Conservation (phyloP, 495 filamentous ascomycete species). For the Lichina pygmaea region DNA sequence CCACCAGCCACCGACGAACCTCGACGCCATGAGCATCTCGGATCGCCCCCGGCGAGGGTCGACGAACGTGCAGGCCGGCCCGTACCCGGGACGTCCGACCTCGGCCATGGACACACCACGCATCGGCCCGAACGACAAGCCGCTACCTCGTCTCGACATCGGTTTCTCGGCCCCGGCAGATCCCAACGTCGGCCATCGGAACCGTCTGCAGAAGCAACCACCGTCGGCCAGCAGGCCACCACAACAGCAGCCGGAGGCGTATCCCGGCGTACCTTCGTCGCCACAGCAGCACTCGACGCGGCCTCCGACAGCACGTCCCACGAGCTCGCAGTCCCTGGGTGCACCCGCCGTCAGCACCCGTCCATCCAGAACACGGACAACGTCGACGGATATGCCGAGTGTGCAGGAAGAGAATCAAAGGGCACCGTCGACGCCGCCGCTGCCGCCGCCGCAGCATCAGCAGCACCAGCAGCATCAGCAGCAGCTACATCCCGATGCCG, state of each 20-base stretch:
- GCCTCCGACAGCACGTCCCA: neutral
- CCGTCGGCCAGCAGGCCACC: neutral
- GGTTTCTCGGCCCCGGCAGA: conserved; percentile 26
- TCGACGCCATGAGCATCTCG: neutral
- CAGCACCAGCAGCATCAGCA: conserved; percentile 7
- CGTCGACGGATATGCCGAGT: neutral
- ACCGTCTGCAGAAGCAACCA: conserved; percentile 8
- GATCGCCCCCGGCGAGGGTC: neutral
- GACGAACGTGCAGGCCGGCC: neutral
- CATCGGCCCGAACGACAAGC: conserved; percentile 6
- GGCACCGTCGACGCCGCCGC: conserved; percentile 8
- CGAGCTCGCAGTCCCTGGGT: neutral
- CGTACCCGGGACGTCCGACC: conserved; percentile 3
- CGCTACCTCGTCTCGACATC: conserved; percentile 21
- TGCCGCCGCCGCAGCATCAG: conserved; percentile 6
- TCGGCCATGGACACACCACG: conserved; percentile 2
- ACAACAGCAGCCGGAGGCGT: neutral
- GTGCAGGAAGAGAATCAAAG: neutral
- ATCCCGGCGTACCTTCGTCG: neutral
- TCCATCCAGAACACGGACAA: neutral
- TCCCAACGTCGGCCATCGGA: conserved; percentile 10
- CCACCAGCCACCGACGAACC: neutral
- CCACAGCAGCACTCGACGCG: conserved; percentile 3
- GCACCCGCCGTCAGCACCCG: neutral
- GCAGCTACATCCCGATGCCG: conserved; percentile 7